Base-by-base conservation (phyloP, 2,329 filamentous ascomycete species). In the Penicillium sp. region DNA sequence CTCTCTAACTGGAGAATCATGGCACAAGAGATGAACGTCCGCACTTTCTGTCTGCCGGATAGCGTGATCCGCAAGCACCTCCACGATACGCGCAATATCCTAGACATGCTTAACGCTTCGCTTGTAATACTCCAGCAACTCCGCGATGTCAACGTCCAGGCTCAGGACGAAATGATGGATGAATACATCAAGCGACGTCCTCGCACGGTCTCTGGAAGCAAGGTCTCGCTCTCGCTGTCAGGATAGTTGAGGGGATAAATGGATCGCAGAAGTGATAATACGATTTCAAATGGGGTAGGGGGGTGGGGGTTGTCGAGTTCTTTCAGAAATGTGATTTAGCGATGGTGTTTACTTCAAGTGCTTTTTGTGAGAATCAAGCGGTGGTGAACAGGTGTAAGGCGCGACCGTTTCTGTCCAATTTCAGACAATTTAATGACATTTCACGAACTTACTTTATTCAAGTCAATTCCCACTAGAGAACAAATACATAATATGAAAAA, bases 1-100 rank as follows among this genome's bases (percentile, higher is more conserved):
- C 66, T 82, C 44, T 69, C 75, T 29, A 75, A 71, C 49, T 82
- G 80, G 80, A 78, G 75, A 51, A 65, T 67, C 3, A 67, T 80
- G 15, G 70, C 73, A 32, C 75, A 70, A 32, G 72, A 78, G 45
- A 77, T 82, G 75, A 69, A 69, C 34, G 66, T 80, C 26, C 75
- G 78, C 23, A 81, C 77, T 2, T 80, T 80, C 58, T 82, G 78
- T 59, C 66, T 71, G 20, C 73, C 77, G 1, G 79, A 82, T 56
- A 75, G 71, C 41, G 72, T 74, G 12, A 72, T 82, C 46, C 68
- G 75, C 48, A 80, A 80, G 59, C 72, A 80, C 39, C 63, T 82
- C 46, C 72, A 76, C 43, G 79, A 81, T 46, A 72, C 75, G 24
- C 73, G 75, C 32, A 72, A 75, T 51, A 72, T 82, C 39, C 65